Base-by-base conservation (phyloP, 768 basidiomycete species). In the Kwoniella shandongensis region DNA sequence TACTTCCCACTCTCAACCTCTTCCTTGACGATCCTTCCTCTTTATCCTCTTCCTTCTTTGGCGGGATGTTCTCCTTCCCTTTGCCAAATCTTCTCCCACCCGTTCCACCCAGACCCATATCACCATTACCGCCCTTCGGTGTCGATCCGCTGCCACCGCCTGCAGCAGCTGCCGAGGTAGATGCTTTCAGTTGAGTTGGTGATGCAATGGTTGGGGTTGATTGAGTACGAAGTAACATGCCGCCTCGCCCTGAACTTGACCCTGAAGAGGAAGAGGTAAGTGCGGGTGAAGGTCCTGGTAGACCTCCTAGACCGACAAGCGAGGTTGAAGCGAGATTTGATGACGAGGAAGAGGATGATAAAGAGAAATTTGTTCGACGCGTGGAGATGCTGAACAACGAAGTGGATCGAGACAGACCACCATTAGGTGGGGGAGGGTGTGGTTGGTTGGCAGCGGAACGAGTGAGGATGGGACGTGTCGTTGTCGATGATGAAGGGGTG, bases 41-140 rank as follows among this genome's bases (percentile, higher is more conserved):
- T 51, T 45, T 48, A 45, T 67, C 62, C 17, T 61, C 59, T 30
- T 69, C 66, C 41, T 64, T 67, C 56, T 63, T 66, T 3, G 72
- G 72, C 5, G 72, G 72, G 11, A 73, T 58, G 50, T 73, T 73
- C 54, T 73, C 72, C 44, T 73, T 73, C 8, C 72, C 72, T 35
- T 59, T 63, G 1, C 69, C 68, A 29, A 61, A 60, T 26, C 61
- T 44, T 39, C 57, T 63, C 5, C 40, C 25, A 8, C 44, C 48
- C 5, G 40, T 12, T 26, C 51, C 61, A 15, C 48, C 41, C 7
- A 45, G 48, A 18, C 40, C 48, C 32, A 32, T 32, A 15, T 44
- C 53, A 45, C 64, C 61, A 44, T 65, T 67, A n/a, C 46, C 60
- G 23, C 59, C 63, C 11, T 67, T 65, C 26, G 51, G 51, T n/a